phyloP scores from a whole-genome alignment of 805 yeast genomes.

The Suhomyces sp. region DNA sequence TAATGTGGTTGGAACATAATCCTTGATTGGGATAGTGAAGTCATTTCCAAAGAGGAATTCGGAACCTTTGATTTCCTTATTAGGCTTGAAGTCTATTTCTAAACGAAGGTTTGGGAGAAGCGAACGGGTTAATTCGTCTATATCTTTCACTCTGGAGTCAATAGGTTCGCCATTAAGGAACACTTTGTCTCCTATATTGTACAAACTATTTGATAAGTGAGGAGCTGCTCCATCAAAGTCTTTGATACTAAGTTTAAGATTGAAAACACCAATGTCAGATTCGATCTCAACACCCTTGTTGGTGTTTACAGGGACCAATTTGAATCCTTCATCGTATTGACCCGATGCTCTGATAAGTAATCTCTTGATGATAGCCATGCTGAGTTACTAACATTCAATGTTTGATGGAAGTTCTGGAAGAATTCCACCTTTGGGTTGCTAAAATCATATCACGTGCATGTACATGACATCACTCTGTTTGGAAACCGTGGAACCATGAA shows the following conservation, averaged over 20 bases:
- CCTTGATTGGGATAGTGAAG: constrained; percentile 55
- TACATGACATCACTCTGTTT: not conserved
- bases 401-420: not conserved
- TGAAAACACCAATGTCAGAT: constrained; percentile 37
- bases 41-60: constrained; percentile 69
- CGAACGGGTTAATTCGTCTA: constrained; percentile 3
- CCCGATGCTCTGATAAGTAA: constrained; percentile 31
- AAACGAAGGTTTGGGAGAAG: constrained; percentile 30
- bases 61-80: constrained; percentile 43
- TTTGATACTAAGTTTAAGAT: constrained; percentile 41
- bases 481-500: not conserved
- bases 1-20: constrained; percentile 52
- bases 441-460: not conserved
- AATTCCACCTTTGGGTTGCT: not conserved
- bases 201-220: constrained; percentile 33
- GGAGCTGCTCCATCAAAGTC: constrained; percentile 44
- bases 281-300: constrained; percentile 33
- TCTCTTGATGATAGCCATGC: constrained; percentile 20
- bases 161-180: constrained; percentile 21
- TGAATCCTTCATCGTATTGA: constrained; percentile 19
- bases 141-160: constrained; percentile 5
- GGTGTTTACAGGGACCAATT: constrained; percentile 44
- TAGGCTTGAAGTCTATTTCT: constrained; percentile 42
- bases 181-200: constrained; percentile 25
- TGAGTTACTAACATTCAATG: not conserved